Base-by-base conservation (phyloP, 139 green algal species). In the Gonium pectorale region DNA sequence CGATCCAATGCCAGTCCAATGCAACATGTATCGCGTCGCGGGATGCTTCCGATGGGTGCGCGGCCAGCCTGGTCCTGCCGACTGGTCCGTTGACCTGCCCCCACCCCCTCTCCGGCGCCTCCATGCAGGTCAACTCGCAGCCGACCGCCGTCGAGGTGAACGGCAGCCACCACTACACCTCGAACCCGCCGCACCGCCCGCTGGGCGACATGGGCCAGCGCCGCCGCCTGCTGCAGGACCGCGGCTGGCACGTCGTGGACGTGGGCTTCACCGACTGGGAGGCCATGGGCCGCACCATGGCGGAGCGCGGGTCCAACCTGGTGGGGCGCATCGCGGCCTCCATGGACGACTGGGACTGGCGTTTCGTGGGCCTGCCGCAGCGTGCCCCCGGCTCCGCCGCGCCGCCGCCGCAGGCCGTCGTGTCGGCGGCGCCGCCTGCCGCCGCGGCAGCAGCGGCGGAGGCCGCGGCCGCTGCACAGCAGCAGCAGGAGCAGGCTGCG, bases 61-160 rank as follows among this genome's bases (percentile, higher is more conserved):
- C n/a, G n/a, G n/a, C n/a, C n/a, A n/a, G n/a, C n/a, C n/a, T n/a
- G n/a, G n/a, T n/a, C n/a, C n/a, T n/a, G n/a, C n/a, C n/a, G n/a
- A n/a, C n/a, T n/a, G n/a, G n/a, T n/a, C n/a, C n/a, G n/a, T n/a
- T n/a, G n/a, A n/a, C n/a, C n/a, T n/a, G n/a, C n/a, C n/a, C n/a
- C n/a, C n/a, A n/a, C n/a, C n/a, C n/a, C n/a, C n/a, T n/a, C n/a
- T n/a, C n/a, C n/a, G n/a, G n/a, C n/a, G n/a, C n/a, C n/a, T n/a
- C 6, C 46, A 49, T 46, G 1, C 83, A 85, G 83, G 71, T 88
- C 40, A 82, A 90, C 64, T 75, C 79, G 7, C 67, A 80, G 41
- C 86, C 80, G 21, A 68, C 86, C 26, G 87, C 87, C 0, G 81
- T 92, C 17, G 89, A 92, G 78, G 89, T 91, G 15, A 89, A 91